A percentile compares a stretch with the other conserved stretches of the same genome.
Conservation (phyloP, 139 green algal genomes). For the Trebouxia sp. region DNA sequence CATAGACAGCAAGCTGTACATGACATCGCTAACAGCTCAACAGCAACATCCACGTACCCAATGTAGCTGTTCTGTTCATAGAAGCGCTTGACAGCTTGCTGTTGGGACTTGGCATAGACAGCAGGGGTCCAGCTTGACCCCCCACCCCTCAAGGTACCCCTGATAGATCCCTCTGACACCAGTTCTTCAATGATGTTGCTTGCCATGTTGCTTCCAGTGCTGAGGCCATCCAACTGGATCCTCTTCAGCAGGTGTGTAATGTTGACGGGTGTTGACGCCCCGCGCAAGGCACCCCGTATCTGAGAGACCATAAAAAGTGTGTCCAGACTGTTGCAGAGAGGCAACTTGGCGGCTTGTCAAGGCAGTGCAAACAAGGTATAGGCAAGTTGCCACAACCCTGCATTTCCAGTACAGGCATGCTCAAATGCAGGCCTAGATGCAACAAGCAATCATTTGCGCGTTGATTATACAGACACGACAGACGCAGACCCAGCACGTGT, state of each 20-base stretch:
- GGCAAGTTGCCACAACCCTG: no score
- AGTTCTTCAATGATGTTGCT: conserved; percentile 20
- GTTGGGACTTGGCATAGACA: conserved; percentile 64
- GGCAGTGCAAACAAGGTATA: no score
- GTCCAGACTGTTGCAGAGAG: no score
- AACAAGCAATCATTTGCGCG: no score
- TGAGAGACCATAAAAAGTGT: conserved; percentile 15
- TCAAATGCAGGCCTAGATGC: no score
- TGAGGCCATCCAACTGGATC: conserved; percentile 40
- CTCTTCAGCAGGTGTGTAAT: conserved; percentile 46
- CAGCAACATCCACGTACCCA: conserved; percentile 1
- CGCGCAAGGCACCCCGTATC: conserved; percentile 82
- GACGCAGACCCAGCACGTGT: no score
- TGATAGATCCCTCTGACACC: conserved; percentile 57
- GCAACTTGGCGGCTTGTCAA: no score
- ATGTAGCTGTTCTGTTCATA: conserved; percentile 83
- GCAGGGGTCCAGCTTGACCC: conserved; percentile 74
- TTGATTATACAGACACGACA: no score
- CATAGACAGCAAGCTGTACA: conserved; percentile 41
- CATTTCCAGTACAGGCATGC: no score
- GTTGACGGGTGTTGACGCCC: conserved; percentile 46
- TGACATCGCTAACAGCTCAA: not conserved
- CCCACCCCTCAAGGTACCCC: conserved; percentile 61
- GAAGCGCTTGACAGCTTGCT: conserved; percentile 66
- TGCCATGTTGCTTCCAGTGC: conserved; percentile 10